Evolutionary conservation across 306 rosid species (phyloP).

Genomic region (Vigna nakashimae): DNA sequence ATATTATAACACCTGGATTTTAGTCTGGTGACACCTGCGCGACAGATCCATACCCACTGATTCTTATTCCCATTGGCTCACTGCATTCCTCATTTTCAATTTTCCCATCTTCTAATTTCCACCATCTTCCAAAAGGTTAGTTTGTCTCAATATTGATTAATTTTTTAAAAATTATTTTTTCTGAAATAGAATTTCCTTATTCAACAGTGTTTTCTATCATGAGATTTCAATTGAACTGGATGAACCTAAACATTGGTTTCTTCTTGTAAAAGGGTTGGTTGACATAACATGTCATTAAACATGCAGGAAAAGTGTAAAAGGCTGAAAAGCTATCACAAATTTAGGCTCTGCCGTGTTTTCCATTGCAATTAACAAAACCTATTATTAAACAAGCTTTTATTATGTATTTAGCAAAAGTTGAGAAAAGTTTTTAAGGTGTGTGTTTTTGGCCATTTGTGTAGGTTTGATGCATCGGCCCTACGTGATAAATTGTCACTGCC

Average conservation of each 20-base stretch:
- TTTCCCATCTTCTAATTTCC: background rate
- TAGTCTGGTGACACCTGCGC: background rate
- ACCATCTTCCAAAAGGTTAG: background rate
- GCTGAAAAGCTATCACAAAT: background rate
- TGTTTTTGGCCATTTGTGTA: constrained; percentile 2
- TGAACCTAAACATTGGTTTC: background rate
- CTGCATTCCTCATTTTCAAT: background rate
- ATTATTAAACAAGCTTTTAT: background rate
- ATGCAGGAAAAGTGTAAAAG: background rate
- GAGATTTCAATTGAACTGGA: background rate
- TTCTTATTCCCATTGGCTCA: background rate
- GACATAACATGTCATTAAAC: background rate
- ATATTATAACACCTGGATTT: background rate
- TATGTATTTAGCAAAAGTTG: background rate
- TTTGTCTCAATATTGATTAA: background rate
- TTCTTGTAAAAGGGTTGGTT: background rate
- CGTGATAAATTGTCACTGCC: constrained; percentile 35
- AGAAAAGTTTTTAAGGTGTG: background rate
- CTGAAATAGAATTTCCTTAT: too few relatives aligned
- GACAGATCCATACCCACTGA: background rate
- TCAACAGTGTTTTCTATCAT: background rate
- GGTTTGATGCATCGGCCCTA: constrained; percentile 49
- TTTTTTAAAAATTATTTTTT: too few relatives aligned
- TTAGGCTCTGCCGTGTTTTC: constrained; percentile 16
- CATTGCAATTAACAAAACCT: background rate